phyloP scores from a whole-genome alignment of 139 green algal species.

The Chlorella sp. region DNA sequence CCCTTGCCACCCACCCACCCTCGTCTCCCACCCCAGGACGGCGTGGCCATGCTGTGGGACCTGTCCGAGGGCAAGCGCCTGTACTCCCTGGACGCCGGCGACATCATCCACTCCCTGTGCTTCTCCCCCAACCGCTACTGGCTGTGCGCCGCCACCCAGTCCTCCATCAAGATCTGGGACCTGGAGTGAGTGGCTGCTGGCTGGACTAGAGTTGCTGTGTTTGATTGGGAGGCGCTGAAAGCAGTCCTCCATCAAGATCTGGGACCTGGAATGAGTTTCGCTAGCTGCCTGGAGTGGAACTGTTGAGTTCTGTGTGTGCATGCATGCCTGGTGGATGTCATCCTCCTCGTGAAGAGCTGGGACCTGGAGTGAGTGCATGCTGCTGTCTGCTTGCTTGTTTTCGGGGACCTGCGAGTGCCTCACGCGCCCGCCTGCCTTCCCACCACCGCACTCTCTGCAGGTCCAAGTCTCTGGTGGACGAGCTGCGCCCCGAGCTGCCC shows the following conservation, averaged over 20 bases:
- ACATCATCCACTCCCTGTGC: conserved; percentile 98
- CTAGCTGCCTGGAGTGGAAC: too few species aligned
- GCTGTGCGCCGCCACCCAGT: conserved; percentile 97
- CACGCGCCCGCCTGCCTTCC: too few species aligned
- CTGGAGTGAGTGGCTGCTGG: conserved; percentile 29
- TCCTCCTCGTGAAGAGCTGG: conserved; percentile 92
- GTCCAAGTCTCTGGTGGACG: conserved; percentile 94
- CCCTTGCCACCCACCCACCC: too few species aligned
- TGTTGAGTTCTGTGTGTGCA: too few species aligned
- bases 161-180: conserved; percentile 74
- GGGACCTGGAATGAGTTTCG: conserved; percentile 92
- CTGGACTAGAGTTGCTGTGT: too few species aligned
- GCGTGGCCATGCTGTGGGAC: conserved; percentile 99
- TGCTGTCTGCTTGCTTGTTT: too few species aligned
- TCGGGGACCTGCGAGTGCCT: too few species aligned
- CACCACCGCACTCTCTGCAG: too few species aligned
- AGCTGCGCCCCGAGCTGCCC: conserved; percentile 78
- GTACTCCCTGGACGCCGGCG: conserved; percentile 96
- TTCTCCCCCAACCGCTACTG: conserved; percentile 99
- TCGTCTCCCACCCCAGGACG: conserved; percentile 65
- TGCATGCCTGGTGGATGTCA: too few species aligned
- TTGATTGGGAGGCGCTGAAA: background rate
- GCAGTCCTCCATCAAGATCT: conserved; percentile 91
- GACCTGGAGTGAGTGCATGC: conserved; percentile 93
- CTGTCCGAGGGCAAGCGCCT: conserved; percentile 99